These are phyloP conservation scores for Penicillium silybi DNA, from an alignment of 495 filamentous ascomycete genomes.

Conservation along the genomic window DNA sequence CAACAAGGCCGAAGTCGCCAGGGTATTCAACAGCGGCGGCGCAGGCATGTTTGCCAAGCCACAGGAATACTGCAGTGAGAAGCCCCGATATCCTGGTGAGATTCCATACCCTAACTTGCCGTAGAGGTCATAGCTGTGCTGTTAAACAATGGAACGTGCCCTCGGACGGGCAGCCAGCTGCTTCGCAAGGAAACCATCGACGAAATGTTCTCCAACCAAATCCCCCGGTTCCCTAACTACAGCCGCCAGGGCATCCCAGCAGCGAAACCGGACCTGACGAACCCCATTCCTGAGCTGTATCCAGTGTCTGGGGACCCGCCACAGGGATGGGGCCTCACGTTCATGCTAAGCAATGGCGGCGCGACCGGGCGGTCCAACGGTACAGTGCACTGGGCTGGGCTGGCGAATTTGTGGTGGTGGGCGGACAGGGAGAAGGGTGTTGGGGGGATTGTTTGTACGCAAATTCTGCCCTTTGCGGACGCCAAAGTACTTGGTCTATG, in stretches of 20 bases:
- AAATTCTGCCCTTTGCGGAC: too few species aligned
- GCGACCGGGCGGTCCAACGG: conserved; percentile 25
- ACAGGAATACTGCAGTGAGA: conserved; percentile 52
- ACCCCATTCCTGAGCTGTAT: too few species aligned
- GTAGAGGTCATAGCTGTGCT: conserved; percentile 43
- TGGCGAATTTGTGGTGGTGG: conserved; percentile 62
- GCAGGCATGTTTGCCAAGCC: conserved; percentile 53
- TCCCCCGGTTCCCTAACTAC: conserved; percentile 51
- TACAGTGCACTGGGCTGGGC: conserved; percentile 55
- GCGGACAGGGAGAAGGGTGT: conserved; percentile 55
- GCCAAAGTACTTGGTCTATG: too few species aligned
- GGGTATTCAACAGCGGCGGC: conserved; percentile 52
- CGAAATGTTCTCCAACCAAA: conserved; percentile 59
- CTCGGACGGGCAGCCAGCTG: conserved; percentile 43
- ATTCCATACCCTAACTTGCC: background rate
- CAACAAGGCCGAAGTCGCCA: conserved; percentile 19
- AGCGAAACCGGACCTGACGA: too few species aligned
- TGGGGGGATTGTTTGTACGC: conserved; percentile 30
- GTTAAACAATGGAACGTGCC: conserved; percentile 48
- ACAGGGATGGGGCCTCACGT: too few species aligned
- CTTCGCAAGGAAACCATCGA: conserved; percentile 49
- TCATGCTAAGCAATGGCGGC: too few species aligned
- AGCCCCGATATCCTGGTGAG: background rate
- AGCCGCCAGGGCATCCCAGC: conserved; percentile 22
- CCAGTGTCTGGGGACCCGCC: too few species aligned